Conservation (phyloP, 225 moss, liverwort and hornwort species). For the Pseudoscleropodium purum region DNA sequence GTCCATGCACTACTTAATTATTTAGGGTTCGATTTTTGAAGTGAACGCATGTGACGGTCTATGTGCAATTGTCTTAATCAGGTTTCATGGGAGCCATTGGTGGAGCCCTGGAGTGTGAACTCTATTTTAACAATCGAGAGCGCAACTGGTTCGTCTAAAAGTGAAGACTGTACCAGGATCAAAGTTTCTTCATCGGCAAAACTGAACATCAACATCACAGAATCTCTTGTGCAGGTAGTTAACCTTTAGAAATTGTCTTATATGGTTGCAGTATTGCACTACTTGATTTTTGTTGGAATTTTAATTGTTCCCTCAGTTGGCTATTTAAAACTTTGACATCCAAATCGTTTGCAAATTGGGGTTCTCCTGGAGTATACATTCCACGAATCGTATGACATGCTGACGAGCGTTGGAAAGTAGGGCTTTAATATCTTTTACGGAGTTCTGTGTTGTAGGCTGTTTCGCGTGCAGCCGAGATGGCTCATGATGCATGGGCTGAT, state of each 20-base stretch:
- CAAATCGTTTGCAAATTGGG: not conserved
- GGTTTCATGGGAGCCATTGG: slow-evolving; percentile 91
- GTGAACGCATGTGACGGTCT: not conserved
- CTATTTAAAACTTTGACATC: not conserved
- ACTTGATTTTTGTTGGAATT: not conserved
- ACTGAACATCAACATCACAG: slow-evolving; percentile 81
- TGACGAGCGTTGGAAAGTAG: not conserved
- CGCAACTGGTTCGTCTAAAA: slow-evolving; percentile 26
- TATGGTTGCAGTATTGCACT: not conserved
- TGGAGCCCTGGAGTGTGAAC: slow-evolving; percentile 80
- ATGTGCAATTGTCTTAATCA: slow-evolving; percentile 15
- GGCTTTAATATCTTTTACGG: not conserved
- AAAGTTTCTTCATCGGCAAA: slow-evolving; percentile 59
- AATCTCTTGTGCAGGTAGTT: slow-evolving; percentile 78
- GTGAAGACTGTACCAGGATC: slow-evolving; percentile 41
- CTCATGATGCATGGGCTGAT: slow-evolving; percentile 61
- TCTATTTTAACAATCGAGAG: slow-evolving; percentile 37
- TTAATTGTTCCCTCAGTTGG: not conserved
- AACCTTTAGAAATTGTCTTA: not conserved
- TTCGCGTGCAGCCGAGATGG: slow-evolving; percentile 80
- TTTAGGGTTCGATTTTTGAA: not conserved
- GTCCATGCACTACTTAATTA: not conserved
- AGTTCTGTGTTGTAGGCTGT: slow-evolving; percentile 50
- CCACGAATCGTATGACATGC: not conserved
- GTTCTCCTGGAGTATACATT: not conserved